Percentiles rank a stretch among this genome's conserved stretches.
phyloP scores from a whole-genome alignment of 2,329 filamentous ascomycete genomes.

The Pseudocercospora cruenta region DNA sequence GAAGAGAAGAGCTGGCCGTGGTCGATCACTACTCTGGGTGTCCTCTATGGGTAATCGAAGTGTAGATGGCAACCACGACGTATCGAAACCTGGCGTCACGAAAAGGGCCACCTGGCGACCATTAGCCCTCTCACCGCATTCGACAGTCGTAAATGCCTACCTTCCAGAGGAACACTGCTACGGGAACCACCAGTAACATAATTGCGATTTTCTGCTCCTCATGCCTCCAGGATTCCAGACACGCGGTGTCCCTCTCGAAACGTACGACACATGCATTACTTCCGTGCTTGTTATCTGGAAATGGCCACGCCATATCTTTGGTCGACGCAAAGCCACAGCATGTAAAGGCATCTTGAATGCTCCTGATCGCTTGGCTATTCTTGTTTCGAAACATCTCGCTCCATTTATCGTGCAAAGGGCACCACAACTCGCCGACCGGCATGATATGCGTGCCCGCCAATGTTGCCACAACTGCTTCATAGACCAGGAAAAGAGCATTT shows the following conservation, averaged over 20 bases:
- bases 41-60: slow-evolving; percentile 32
- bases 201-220: slow-evolving; percentile 59
- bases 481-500: slow-evolving; percentile 46
- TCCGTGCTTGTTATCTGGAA: slow-evolving; percentile 45
- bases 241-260: slow-evolving; percentile 54
- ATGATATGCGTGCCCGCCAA: slow-evolving; percentile 49
- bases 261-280: slow-evolving; percentile 50
- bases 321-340: slow-evolving; percentile 68
- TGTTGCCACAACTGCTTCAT: slow-evolving; percentile 49
- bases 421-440: slow-evolving; percentile 49
- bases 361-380: slow-evolving; percentile 55
- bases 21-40: slow-evolving; percentile 5
- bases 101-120: slow-evolving; percentile 32
- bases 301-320: slow-evolving; percentile 67
- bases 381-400: slow-evolving; percentile 56
- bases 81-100: slow-evolving; percentile 31
- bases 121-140: background rate
- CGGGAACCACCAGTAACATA: slow-evolving; percentile 58
- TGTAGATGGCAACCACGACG: slow-evolving; percentile 35
- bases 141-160: slow-evolving; percentile 42
- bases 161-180: slow-evolving; percentile 61
- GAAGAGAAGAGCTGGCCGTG: slow-evolving; percentile 31
- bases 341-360: slow-evolving; percentile 66
- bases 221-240: slow-evolving; percentile 60
- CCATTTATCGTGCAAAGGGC: slow-evolving; percentile 63